phyloP scores from a whole-genome alignment of 257 asterid genomes.

The Euphrasia confusa region DNA sequence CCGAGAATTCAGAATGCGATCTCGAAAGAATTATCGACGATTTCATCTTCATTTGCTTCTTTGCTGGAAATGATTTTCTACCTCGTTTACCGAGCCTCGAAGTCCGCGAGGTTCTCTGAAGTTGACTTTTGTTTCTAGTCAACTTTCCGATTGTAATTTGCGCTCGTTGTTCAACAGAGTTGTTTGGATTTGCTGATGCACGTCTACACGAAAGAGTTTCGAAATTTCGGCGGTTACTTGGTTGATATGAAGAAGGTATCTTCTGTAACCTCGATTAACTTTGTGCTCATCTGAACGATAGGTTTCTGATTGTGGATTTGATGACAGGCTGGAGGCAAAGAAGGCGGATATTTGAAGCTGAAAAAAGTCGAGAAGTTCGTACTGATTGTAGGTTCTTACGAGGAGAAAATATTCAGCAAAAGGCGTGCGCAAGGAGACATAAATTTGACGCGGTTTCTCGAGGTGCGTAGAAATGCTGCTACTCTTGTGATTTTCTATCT shows the following conservation, averaged over 20 bases:
- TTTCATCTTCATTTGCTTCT: slow-evolving; percentile 58
- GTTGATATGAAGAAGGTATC: slow-evolving; percentile 46
- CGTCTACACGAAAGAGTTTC: slow-evolving; percentile 51
- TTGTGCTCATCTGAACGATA: too few species aligned
- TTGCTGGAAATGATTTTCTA: slow-evolving; percentile 62
- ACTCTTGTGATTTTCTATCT: slow-evolving; percentile 19
- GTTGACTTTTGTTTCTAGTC: too few species aligned
- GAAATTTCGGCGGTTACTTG: slow-evolving; percentile 52
- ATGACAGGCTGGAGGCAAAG: too few species aligned
- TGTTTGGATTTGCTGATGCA: slow-evolving; percentile 47
- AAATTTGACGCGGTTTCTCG: slow-evolving; percentile 28
- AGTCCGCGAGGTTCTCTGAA: slow-evolving; percentile 62
- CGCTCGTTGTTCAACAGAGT: too few species aligned
- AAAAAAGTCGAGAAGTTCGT: slow-evolving; percentile 48
- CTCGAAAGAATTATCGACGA: slow-evolving; percentile 51
- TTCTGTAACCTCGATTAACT: background rate
- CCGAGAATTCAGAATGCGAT: slow-evolving; percentile 32
- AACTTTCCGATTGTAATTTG: too few species aligned
- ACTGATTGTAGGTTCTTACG: slow-evolving; percentile 41
- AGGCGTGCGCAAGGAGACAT: slow-evolving; percentile 33
- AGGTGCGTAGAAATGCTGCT: slow-evolving; percentile 29
- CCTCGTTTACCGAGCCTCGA: slow-evolving; percentile 58
- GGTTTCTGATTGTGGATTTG: slow-evolving; percentile 6
- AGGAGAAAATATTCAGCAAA: slow-evolving; percentile 53
- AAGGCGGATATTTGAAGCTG: slow-evolving; percentile 33